Percentiles rank a stretch among this genome's conserved stretches.
Evolutionary conservation across 2,329 filamentous ascomycete species (phyloP).

Genomic region (Diaporthe longicolla): DNA sequence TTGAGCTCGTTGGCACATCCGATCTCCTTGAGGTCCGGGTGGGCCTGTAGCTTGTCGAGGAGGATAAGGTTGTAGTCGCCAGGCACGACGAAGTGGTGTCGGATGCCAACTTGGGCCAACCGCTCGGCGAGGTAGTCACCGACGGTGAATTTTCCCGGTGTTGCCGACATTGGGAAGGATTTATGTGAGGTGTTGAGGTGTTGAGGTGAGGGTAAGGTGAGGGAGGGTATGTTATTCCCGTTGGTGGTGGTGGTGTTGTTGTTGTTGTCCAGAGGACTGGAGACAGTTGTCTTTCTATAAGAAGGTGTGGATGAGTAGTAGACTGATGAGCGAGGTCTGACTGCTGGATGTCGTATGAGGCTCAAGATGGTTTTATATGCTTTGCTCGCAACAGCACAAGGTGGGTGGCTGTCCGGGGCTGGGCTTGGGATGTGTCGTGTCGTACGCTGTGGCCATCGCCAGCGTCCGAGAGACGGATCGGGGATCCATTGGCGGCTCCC

Average conservation of each 20-base stretch:
- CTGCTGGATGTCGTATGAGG: slow-evolving; percentile 26
- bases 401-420: neutral
- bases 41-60: slow-evolving; percentile 49
- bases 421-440: slow-evolving; percentile 8
- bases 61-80: slow-evolving; percentile 52
- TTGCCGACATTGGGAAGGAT: slow-evolving; percentile 28
- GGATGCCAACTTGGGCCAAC: slow-evolving; percentile 46
- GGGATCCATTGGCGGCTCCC: slow-evolving; percentile 37
- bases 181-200: slow-evolving; percentile 22
- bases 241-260: neutral
- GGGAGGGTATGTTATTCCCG: neutral
- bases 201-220: slow-evolving; percentile 7
- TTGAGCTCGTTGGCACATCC: slow-evolving; percentile 51
- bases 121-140: slow-evolving; percentile 50
- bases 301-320: slow-evolving; percentile 1
- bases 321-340: slow-evolving; percentile 11
- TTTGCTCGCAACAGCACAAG: neutral
- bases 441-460: slow-evolving; percentile 34
- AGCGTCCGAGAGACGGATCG: slow-evolving; percentile 33
- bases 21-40: slow-evolving; percentile 47
- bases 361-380: slow-evolving; percentile 39
- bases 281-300: neutral
- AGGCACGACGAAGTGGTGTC: slow-evolving; percentile 49
- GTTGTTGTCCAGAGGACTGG: slow-evolving; percentile 23
- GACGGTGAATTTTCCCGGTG: slow-evolving; percentile 45